Base-by-base conservation (phyloP, 345 rosid genomes). In the Punica granatum region DNA sequence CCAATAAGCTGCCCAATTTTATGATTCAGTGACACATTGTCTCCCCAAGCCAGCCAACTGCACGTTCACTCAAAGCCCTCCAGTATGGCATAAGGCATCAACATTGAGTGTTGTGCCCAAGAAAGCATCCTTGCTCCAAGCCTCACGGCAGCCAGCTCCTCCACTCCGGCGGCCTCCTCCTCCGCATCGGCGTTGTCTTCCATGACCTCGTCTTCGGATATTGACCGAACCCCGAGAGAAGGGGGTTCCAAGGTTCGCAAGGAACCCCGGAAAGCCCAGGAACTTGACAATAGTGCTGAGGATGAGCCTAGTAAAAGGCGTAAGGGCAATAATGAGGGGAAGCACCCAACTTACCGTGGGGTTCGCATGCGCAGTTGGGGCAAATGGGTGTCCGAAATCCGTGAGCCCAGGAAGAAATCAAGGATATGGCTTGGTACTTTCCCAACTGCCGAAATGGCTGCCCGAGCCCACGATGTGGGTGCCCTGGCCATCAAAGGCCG, bases 351-450 rank as follows among this genome's bases (percentile, higher is more conserved):
- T 18, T 92, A 84, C 68, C 80, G 88, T 6, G 98, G 97, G 26
- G 98, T 92, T 0, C 82, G 98, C 69, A 88, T 76, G 91, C 97
- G 63, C 96, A 86, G 78, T 30, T 90, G 97, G 98, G 98, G 98
- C 1, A 90, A 86, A 79, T 92, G 96, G 98, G 98, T 92, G 49
- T 90, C 96, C 0, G 98, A 92, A 70, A 92, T 90, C 56, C 78
- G 98, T 53, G 90, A 92, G 71, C 97, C 98, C 2, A 83, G 78
- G 79, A 92, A 90, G 80, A 92, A 92, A 71, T 90, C 97, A 12
- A 87, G 98, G 72, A 92, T 92, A 26, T 92, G 98, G 98, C 78
- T 92, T 1, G 98, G 98, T 1, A 88, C 97, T 43, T 92, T 85
- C 78, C 73, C 87, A 0, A 90, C 96, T 1, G 74, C 98, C 14